phyloP scores from a whole-genome alignment of 495 filamentous ascomycete species.

The Penicilliopsis zonata region DNA sequence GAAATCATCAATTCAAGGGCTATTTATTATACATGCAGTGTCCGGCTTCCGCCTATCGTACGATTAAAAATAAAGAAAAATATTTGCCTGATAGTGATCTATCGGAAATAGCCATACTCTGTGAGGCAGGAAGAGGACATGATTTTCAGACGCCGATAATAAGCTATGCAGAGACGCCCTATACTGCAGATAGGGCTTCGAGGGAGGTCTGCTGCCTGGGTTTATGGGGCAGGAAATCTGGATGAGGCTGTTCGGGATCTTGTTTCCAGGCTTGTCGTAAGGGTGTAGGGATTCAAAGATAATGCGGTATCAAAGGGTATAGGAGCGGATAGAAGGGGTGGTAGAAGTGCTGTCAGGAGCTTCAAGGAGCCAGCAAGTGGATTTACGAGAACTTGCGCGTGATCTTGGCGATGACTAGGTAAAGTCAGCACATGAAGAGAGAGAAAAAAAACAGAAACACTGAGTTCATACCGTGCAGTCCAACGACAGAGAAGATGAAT shows the following conservation, averaged over 20 bases:
- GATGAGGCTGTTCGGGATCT: not conserved
- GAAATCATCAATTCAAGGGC: no score
- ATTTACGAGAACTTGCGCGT: conserved; percentile 69
- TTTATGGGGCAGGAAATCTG: not conserved
- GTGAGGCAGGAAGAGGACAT: not conserved
- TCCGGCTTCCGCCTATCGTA: no score
- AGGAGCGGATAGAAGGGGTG: not conserved
- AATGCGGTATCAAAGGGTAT: conserved; percentile 1
- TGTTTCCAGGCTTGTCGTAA: not conserved
- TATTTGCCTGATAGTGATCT: no score
- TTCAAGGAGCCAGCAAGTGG: not conserved
- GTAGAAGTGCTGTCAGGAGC: not conserved
- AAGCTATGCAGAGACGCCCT: conserved; percentile 13
- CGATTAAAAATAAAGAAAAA: no score
- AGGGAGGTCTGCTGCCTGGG: no score
- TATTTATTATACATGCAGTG: no score
- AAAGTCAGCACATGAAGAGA: not conserved
- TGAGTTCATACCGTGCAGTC: conserved; percentile 91
- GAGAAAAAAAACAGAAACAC: conserved; percentile 11
- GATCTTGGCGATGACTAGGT: conserved; percentile 87
- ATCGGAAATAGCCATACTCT: no score
- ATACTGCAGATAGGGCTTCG: conserved; percentile 30
- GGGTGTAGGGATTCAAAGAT: not conserved
- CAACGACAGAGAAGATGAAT: conserved; percentile 98
- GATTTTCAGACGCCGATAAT: not conserved